A percentile compares a stretch with the other conserved stretches of the same genome.
phyloP scores from a whole-genome alignment of 73 alveolate genomes.

The Paramecium pentaurelia region DNA sequence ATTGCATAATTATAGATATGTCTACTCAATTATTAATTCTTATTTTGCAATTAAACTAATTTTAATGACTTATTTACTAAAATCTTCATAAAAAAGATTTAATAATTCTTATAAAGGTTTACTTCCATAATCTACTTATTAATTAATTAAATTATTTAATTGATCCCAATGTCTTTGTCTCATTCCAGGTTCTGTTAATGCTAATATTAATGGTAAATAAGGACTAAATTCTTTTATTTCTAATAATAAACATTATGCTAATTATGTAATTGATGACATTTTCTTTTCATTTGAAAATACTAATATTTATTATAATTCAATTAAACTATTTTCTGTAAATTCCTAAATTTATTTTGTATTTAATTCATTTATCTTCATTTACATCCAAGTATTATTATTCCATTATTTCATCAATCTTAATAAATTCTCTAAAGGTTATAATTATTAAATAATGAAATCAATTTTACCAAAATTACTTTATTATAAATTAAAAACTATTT shows the following conservation, averaged over 20 bases:
- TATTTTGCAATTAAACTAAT: neutral
- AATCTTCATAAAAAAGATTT: neutral
- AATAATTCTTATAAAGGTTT: neutral
- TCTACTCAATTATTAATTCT: neutral
- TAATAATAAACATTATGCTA: neutral
- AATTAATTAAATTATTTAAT: neutral
- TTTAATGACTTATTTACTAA: neutral
- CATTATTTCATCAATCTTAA: neutral
- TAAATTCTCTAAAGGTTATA: neutral
- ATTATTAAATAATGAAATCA: neutral
- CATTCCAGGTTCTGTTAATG: constrained; percentile 13
- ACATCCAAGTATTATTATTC: neutral
- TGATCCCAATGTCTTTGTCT: constrained; percentile 28
- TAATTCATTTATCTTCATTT: neutral
- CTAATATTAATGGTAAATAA: neutral
- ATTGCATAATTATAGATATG: neutral
- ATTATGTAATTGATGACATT: neutral
- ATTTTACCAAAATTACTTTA: neutral
- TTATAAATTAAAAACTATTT: neutral
- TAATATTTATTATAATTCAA: neutral
- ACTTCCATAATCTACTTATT: neutral
- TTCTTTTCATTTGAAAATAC: neutral
- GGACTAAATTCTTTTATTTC: neutral
- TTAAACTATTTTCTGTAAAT: neutral
- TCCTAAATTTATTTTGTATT: neutral